Base-by-base conservation (phyloP, 805 yeast genomes). In the Zygotorulaspora florentina region DNA sequence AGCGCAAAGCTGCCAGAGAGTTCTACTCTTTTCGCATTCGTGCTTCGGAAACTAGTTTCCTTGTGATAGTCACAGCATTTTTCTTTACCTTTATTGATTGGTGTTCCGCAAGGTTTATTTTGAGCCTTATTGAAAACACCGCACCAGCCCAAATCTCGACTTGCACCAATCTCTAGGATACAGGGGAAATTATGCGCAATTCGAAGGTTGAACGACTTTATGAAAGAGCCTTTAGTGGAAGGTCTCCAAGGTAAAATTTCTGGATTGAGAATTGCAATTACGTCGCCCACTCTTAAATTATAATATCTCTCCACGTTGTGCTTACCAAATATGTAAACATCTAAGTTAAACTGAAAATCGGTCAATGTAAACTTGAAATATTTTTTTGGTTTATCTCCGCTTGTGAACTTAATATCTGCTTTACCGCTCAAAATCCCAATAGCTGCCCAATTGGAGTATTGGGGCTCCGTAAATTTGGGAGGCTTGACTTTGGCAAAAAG, bases 191-290 rank as follows among this genome's bases (percentile, higher is more conserved):
- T 72, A 41, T 77, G 76, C 31, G 71, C 75, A 2, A 89, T 62
- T 3, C 75, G 68, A 16, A 89, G 61, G 18, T 76, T 79, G 59
- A 87, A 84, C 0, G 75, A 66, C 42, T 61, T 63, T 11, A 63
- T 62, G 7, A 44, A 51, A 30, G 48, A 46, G 1, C 52, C 52
- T 4, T 48, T 45, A 5, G 51, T 56, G 5, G 51, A 60, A 30
- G 61, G 64, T 48, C 56, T 59, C 66, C 67, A 60, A 13, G 72
- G 66, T 54, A 70, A 77, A 6, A 88, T 69, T 1, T 67, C 68
- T 0, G 99, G 97, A 57, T 90, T 91, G 42, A 90, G 63, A 1
- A 91, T 59, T 0, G 84, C 85, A 9, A 90, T 64, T 0, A 90
- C 65, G 48, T 85, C 88, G 0, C 98, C 97, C 1, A 80, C 71